Evolutionary conservation across 805 yeast genomes (phyloP).

Genomic region (Kluyveromyces dobzhanskii): DNA sequence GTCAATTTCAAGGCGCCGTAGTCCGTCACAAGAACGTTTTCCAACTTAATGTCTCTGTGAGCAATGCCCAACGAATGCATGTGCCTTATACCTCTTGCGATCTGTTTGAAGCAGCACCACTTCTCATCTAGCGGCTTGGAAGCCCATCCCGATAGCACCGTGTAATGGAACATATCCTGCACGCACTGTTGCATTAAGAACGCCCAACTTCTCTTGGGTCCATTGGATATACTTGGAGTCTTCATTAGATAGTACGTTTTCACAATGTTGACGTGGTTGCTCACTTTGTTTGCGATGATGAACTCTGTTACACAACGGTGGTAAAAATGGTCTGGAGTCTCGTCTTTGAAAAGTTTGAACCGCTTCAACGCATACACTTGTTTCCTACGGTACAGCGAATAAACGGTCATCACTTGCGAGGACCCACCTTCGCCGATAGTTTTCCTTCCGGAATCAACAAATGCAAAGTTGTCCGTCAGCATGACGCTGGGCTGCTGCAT

Average conservation of each 20-base stretch:
- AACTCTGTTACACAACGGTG: slow-evolving; percentile 56
- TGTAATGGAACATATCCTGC: slow-evolving; percentile 53
- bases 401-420: slow-evolving; percentile 49
- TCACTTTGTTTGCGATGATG: slow-evolving; percentile 46
- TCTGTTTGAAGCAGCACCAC: slow-evolving; percentile 61
- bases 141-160: slow-evolving; percentile 55
- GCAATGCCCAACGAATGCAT: slow-evolving; percentile 60
- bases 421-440: slow-evolving; percentile 69
- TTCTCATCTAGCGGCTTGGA: slow-evolving; percentile 42
- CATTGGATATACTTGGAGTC: slow-evolving; percentile 43
- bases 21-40: slow-evolving; percentile 51
- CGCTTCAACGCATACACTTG: slow-evolving; percentile 57
- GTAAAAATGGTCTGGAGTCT: slow-evolving; percentile 57
- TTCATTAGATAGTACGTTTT: slow-evolving; percentile 46
- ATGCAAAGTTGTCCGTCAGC: slow-evolving; percentile 47
- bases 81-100: slow-evolving; percentile 50
- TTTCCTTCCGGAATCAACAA: slow-evolving; percentile 36
- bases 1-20: slow-evolving; percentile 60
- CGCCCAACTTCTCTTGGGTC: slow-evolving; percentile 66
- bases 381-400: slow-evolving; percentile 29
- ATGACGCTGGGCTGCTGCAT: slow-evolving; percentile 40
- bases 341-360: slow-evolving; percentile 51
- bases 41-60: slow-evolving; percentile 71
- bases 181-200: slow-evolving; percentile 59
- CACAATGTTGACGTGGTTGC: slow-evolving; percentile 53